These are phyloP conservation scores for Daldinia eschscholtzii DNA, from an alignment of 2,329 filamentous ascomycete genomes.

Conservation along the genomic window DNA sequence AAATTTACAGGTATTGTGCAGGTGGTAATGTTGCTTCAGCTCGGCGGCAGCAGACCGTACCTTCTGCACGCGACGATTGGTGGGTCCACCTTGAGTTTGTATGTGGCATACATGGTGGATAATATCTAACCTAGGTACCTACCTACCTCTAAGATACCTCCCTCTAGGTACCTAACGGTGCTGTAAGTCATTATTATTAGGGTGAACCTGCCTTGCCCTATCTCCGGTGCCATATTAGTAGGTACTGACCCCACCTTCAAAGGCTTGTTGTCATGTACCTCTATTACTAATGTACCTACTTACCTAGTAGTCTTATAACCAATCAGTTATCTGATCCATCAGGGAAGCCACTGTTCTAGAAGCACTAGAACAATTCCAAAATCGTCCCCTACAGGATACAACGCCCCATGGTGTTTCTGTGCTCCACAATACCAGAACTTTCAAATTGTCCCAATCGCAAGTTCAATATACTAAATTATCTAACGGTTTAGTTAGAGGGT, in stretches of 20 bases:
- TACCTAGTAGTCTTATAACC: not conserved
- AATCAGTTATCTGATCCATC: slow-evolving; percentile 1
- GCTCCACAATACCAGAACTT: not conserved
- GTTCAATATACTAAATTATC: not conserved
- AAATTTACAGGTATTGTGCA: slow-evolving; percentile 22
- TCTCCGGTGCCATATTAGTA: slow-evolving; percentile 1
- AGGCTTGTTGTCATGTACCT: slow-evolving; percentile 9
- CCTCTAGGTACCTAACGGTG: not conserved
- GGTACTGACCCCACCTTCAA: not conserved
- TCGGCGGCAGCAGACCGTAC: slow-evolving; percentile 21
- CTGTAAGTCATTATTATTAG: not conserved
- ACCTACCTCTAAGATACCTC: not conserved
- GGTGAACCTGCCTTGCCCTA: not conserved
- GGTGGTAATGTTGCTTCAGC: slow-evolving; percentile 32
- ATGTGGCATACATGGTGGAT: not conserved
- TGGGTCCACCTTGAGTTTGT: slow-evolving; percentile 20
- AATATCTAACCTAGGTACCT: not conserved
- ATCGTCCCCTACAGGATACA: slow-evolving; percentile 1
- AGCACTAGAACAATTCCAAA: slow-evolving; percentile 40
- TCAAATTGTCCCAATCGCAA: not conserved
- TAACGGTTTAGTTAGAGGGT: not conserved
- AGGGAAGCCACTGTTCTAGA: slow-evolving; percentile 33
- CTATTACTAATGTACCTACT: slow-evolving; percentile 20
- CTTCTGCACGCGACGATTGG: slow-evolving; percentile 41
- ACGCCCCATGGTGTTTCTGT: slow-evolving; percentile 14